Conservation (phyloP, 2,329 filamentous ascomycete genomes). For the Colletotrichum gigasporum region DNA sequence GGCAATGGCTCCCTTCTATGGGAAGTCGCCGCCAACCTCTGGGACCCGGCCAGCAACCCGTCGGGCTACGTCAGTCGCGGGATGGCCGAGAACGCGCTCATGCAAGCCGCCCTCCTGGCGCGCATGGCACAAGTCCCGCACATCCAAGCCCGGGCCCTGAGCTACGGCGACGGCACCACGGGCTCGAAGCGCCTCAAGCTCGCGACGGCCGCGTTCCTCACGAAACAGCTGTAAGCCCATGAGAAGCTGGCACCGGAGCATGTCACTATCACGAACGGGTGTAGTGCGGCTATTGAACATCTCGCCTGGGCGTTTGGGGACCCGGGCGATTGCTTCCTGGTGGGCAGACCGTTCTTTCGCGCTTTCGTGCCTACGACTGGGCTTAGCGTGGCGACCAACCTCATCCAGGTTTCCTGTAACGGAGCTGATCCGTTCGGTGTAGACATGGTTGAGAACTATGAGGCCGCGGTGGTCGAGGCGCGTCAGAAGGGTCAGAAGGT, state of each 20-base stretch:
- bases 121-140: slow-evolving; percentile 50
- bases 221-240: slow-evolving; percentile 41
- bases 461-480: slow-evolving; percentile 52
- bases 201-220: slow-evolving; percentile 46
- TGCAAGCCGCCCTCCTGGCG: slow-evolving; percentile 54
- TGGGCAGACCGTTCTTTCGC: slow-evolving; percentile 56
- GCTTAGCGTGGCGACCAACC: slow-evolving; percentile 46
- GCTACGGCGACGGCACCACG: slow-evolving; percentile 50
- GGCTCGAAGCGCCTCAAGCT: slow-evolving; percentile 44
- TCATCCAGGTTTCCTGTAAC: neutral
- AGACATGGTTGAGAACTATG: slow-evolving; percentile 42
- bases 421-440: neutral
- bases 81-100: slow-evolving; percentile 61
- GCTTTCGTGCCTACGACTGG: slow-evolving; percentile 56
- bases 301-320: slow-evolving; percentile 49
- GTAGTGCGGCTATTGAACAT: slow-evolving; percentile 51
- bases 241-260: slow-evolving; percentile 42
- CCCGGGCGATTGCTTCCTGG: slow-evolving; percentile 48
- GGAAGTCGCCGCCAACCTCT: slow-evolving; percentile 55
- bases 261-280: slow-evolving; percentile 49
- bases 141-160: too few species aligned
- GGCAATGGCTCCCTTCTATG: slow-evolving; percentile 44
- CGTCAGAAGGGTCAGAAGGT: neutral
- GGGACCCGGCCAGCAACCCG: slow-evolving; percentile 49
- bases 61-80: slow-evolving; percentile 58